Conservation (phyloP, 371 early-diverging fungal species). For the Cokeromyces recurvatus region DNA sequence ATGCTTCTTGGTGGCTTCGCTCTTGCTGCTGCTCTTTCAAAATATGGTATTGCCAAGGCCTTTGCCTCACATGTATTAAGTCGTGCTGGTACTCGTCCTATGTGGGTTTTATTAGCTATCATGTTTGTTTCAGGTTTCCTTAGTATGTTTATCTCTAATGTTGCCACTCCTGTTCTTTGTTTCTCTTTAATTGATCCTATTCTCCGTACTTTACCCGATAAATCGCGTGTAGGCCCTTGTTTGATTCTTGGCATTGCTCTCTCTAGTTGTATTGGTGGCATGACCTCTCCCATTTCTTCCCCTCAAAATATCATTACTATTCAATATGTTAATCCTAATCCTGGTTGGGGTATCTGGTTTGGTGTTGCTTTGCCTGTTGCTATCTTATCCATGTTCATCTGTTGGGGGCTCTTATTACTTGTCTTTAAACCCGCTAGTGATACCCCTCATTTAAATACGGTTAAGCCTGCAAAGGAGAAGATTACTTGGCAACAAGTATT, state of each 20-base stretch:
- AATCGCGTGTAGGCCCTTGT: constrained; percentile 74
- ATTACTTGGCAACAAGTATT: constrained; percentile 53
- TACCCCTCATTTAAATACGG: constrained; percentile 44
- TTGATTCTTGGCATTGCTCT: constrained; percentile 93
- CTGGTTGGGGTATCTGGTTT: constrained; percentile 88
- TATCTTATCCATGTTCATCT: constrained; percentile 62
- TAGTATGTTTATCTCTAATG: constrained; percentile 81
- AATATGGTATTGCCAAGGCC: constrained; percentile 69
- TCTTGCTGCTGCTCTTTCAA: constrained; percentile 66
- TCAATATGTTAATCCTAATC: constrained; percentile 78
- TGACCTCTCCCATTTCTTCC: constrained; percentile 95
- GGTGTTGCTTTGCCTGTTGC: constrained; percentile 73
- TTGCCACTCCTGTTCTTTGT: constrained; percentile 83
- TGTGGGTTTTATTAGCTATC: constrained; percentile 64
- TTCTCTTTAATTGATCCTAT: constrained; percentile 76
- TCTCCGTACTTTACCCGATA: constrained; percentile 60
- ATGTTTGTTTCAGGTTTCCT: constrained; percentile 76
- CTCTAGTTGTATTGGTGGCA: constrained; percentile 93
- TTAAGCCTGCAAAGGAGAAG: constrained; percentile 51
- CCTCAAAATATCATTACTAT: constrained; percentile 93
- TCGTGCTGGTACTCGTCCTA: constrained; percentile 69
- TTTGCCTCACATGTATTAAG: constrained; percentile 66
- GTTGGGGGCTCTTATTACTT: constrained; percentile 78
- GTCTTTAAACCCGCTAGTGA: constrained; percentile 58
- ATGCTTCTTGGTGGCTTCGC: constrained; percentile 94